A percentile compares a stretch with the other conserved stretches of the same genome.
Evolutionary conservation across 306 rosid genomes (phyloP).

Genomic region (Sphenostylis stenocarpa): DNA sequence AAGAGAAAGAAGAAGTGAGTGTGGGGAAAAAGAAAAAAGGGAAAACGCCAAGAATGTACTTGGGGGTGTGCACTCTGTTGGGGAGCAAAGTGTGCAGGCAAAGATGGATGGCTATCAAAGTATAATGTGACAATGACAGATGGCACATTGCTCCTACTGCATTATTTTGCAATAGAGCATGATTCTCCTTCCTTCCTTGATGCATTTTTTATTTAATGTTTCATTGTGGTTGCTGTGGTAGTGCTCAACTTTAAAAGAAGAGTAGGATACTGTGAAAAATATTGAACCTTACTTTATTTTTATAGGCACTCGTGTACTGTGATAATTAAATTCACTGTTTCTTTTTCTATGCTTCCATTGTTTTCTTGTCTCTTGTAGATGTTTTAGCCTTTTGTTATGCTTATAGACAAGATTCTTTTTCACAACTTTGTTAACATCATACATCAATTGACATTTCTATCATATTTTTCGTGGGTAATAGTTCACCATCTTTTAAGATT

Average conservation of each 20-base stretch:
- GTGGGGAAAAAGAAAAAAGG: conserved; percentile 28
- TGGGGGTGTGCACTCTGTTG: conserved; percentile 29
- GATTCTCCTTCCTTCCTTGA: neutral
- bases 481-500: neutral
- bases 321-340: neutral
- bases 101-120: conserved; percentile 43
- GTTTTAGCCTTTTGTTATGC: conserved; percentile 30
- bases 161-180: conserved; percentile 27
- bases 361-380: conserved; percentile 34
- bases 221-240: neutral
- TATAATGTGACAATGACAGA: conserved; percentile 52
- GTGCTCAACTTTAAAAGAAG: neutral
- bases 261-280: neutral
- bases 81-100: conserved; percentile 42
- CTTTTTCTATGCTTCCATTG: neutral
- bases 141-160: conserved; percentile 22
- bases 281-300: neutral
- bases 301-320: neutral
- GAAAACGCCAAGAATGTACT: conserved; percentile 48
- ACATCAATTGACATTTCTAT: neutral
- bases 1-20: conserved; percentile 19
- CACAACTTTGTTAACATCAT: neutral
- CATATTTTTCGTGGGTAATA: neutral
- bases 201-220: neutral
- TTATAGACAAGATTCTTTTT: conserved; percentile 29